Percentiles rank a stretch among this genome's conserved stretches.
phyloP scores from a whole-genome alignment of 352 stramenopile genomes.

The Pythium plurisporium region DNA sequence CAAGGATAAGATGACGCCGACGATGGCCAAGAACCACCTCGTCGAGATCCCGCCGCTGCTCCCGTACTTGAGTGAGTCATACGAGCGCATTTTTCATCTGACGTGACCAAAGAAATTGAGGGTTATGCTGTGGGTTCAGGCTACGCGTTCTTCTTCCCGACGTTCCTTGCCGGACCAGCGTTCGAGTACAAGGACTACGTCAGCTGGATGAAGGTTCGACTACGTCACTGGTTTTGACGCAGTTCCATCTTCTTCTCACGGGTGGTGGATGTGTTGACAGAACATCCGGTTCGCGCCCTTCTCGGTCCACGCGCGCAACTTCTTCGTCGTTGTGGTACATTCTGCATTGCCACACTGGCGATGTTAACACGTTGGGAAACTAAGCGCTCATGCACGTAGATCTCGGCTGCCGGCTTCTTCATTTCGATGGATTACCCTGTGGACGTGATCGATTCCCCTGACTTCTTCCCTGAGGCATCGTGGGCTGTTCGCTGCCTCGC shows the following conservation, averaged over 20 bases:
- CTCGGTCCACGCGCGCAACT: slow-evolving; percentile 61
- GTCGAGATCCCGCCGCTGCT: slow-evolving; percentile 53
- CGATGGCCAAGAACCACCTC: slow-evolving; percentile 75
- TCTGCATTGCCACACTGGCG: too few relatives aligned
- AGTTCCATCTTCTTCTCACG: not conserved
- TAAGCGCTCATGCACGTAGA: too few relatives aligned
- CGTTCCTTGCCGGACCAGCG: slow-evolving; percentile 70
- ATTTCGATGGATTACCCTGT: slow-evolving; percentile 73
- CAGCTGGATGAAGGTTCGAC: slow-evolving; percentile 63
- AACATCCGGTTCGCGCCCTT: slow-evolving; percentile 59
- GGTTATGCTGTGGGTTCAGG: too few relatives aligned
- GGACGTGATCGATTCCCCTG: slow-evolving; percentile 69
- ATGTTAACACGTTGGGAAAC: too few relatives aligned
- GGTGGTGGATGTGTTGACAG: slow-evolving; percentile 9
- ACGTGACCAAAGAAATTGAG: too few relatives aligned
- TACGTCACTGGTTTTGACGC: not conserved
- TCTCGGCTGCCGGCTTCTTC: slow-evolving; percentile 70
- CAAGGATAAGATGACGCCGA: slow-evolving; percentile 69
- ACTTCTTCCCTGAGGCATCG: slow-evolving; percentile 56
- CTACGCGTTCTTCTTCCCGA: slow-evolving; percentile 88
- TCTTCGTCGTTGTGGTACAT: slow-evolving; percentile 69
- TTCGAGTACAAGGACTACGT: slow-evolving; percentile 88
- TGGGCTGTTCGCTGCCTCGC: slow-evolving; percentile 60
- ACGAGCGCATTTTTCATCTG: too few relatives aligned
- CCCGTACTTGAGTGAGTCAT: slow-evolving; percentile 71